Conservation (phyloP, 345 rosid species). For the Mallotus nudiflorus region DNA sequence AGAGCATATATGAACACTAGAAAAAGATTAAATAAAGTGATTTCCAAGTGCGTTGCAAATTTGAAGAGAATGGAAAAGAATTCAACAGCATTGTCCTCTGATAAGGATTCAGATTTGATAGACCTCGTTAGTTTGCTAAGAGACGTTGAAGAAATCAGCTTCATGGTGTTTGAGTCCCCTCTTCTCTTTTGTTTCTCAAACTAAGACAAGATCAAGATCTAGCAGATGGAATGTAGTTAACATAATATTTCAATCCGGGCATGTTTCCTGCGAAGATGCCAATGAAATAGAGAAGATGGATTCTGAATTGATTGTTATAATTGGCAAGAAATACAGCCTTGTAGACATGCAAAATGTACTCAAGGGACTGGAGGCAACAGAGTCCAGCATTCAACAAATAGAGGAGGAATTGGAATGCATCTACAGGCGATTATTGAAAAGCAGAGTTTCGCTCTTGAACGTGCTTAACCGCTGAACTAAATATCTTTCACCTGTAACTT, state of each 20-base stretch:
- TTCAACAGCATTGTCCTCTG: not conserved
- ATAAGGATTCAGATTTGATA: not conserved
- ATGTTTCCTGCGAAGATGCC: no score
- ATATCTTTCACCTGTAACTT: no score
- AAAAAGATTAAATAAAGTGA: not conserved
- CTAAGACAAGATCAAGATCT: no score
- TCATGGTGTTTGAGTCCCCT: no score
- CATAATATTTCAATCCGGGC: no score
- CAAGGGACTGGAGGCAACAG: not conserved
- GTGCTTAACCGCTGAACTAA: not conserved
- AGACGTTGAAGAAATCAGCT: not conserved
- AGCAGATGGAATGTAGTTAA: no score
- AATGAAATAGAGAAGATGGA: no score
- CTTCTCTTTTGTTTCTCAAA: no score
- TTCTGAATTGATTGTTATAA: no score
- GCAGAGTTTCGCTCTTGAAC: conserved; percentile 4
- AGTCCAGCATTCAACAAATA: conserved; percentile 5
- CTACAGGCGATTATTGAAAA: not conserved
- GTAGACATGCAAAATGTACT: not conserved
- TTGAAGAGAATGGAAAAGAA: conserved; percentile 11
- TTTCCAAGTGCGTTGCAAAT: not conserved
- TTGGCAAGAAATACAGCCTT: not conserved
- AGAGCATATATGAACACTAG: not conserved
- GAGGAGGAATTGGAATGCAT: conserved; percentile 12
- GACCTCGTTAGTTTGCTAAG: not conserved